These are phyloP conservation scores for Magnusiomyces paraingens DNA, from an alignment of 1,139 yeast genomes.

Conservation along the genomic window DNA sequence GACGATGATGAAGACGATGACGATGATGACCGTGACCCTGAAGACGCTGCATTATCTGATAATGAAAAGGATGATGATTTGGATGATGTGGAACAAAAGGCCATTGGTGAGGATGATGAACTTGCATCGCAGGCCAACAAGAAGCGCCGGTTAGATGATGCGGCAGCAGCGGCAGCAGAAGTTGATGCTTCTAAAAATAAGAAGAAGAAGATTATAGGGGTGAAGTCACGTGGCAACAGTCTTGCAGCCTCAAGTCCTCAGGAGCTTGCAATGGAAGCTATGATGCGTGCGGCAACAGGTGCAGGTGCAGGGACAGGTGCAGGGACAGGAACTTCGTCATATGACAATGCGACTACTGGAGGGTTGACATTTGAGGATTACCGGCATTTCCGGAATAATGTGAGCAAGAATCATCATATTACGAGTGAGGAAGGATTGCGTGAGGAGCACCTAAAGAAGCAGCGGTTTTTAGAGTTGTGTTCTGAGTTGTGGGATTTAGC, in stretches of 20 bases:
- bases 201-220: neutral
- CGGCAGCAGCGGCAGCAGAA: neutral
- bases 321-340: neutral
- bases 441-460: constrained; percentile 17
- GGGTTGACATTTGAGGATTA: neutral
- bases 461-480: constrained; percentile 27
- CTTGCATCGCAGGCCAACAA: constrained; percentile 7
- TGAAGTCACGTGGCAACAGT: neutral
- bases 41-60: constrained; percentile 29
- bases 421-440: constrained; percentile 1
- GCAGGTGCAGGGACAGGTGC: neutral
- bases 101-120: constrained; percentile 19
- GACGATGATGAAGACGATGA: constrained; percentile 23
- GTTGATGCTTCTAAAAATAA: neutral
- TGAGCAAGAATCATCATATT: neutral
- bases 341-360: constrained; percentile 2
- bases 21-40: constrained; percentile 26
- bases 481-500: constrained; percentile 30
- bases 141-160: neutral
- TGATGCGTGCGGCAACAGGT: neutral
- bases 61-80: constrained; percentile 18
- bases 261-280: neutral
- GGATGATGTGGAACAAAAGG: constrained; percentile 15
- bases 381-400: neutral
- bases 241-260: neutral